Evolutionary conservation across 495 filamentous ascomycete genomes (phyloP), one percentile per base, ranked within the genome.

Genomic region (Hypoxylon rickii): DNA sequence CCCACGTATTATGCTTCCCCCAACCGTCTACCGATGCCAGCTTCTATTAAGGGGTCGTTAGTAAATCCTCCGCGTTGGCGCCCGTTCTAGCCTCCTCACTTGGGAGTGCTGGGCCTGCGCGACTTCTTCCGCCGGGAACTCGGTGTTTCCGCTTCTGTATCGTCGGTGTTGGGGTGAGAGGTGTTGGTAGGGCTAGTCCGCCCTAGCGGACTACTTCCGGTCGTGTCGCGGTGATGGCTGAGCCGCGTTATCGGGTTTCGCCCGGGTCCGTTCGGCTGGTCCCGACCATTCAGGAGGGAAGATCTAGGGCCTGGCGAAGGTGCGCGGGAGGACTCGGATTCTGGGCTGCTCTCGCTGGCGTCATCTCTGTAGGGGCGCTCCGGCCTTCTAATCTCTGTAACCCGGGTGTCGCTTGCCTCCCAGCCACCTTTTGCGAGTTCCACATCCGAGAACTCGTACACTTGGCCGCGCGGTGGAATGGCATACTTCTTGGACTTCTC

Each of bases 401-500:
- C 31, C 15, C 31, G 41, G 0, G 36, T 42, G 0, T 66, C 64
- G 21, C 33, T 33, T 1, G 50, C 51, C 17, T 83, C 78, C 44
- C 75, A 83, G 10, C 74, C 78, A 10, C 61, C 71, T 57, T 70
- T 75, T 22, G 51, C 62, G n/a, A 77, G 63, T 26, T 82, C 79
- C 0, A 73, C 62, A 15, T 86, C 83, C 0, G 74, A 70, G 21
- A 79, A 69, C 46, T 84, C 82, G 40, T 79, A 80, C 1, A 81
- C 76, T 19, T 79, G 74, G 1, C 76, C 80, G 3, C 69, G 70
- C 3, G 76, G 73, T 12, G 79, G 74, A 38, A 68, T 75, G 52
- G 81, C 75, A 36, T 80, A 80, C 24, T 75, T 76, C 20, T 80
- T 77, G 7, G 77, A 79, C 13, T 76, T 78, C 48, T 73, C 77